A percentile compares a stretch with the other conserved stretches of the same genome.
phyloP scores from a whole-genome alignment of 345 rosid genomes.

The Kandelia obovata region DNA sequence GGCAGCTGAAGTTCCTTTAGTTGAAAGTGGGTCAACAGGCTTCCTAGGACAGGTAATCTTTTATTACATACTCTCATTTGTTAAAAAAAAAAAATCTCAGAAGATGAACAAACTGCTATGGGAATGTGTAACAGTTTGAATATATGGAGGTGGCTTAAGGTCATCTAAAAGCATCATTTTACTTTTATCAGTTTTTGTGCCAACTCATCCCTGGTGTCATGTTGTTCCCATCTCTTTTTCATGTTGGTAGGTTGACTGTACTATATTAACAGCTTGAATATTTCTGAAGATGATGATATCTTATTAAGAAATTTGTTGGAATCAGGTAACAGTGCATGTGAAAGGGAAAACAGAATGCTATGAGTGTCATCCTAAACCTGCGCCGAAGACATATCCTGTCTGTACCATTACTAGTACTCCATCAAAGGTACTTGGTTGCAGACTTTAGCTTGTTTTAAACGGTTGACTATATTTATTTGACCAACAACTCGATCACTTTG shows the following conservation, averaged over 20 bases:
- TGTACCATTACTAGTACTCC: constrained; percentile 99
- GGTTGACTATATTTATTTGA: too few species aligned
- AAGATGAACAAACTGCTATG: too few species aligned
- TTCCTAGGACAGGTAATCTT: constrained; percentile 93
- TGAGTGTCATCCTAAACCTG: constrained; percentile 92
- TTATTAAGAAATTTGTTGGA: constrained; percentile 13
- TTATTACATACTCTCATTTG: not conserved
- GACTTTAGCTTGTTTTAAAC: not conserved
- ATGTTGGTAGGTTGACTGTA: not conserved
- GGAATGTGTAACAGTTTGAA: not conserved
- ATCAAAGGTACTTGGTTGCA: constrained; percentile 62
- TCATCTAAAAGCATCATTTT: constrained; percentile 3
- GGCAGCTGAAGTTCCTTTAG: constrained; percentile 93
- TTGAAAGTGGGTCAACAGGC: constrained; percentile 99
- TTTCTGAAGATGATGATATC: constrained; percentile 11
- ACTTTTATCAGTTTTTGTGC: not conserved
- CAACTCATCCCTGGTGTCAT: not conserved
- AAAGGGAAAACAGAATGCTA: constrained; percentile 97
- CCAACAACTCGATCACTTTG: too few species aligned
- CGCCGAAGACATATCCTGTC: constrained; percentile 97
- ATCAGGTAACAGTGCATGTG: constrained; percentile 83
- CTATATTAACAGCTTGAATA: constrained; percentile 7
- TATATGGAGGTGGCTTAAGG: not conserved
- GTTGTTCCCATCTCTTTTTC: not conserved
- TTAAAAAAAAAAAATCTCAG: not conserved